phyloP scores from a whole-genome alignment of 495 filamentous ascomycete genomes.

The Paragyromitra xinjiangensis region DNA sequence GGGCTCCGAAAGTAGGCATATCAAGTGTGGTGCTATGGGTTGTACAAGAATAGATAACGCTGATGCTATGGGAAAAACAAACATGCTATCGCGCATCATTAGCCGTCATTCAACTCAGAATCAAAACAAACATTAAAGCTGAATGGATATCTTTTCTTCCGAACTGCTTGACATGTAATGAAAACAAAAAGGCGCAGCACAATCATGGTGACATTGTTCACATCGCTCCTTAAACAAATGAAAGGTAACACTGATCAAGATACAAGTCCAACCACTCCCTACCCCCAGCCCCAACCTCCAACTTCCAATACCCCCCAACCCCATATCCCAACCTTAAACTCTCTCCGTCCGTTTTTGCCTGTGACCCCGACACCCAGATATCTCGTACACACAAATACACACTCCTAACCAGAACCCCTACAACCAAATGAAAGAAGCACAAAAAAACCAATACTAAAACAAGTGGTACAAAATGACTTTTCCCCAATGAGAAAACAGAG shows the following conservation, averaged over 20 bases:
- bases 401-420: conserved; percentile 25
- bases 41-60: too few relatives aligned
- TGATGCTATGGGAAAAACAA: neutral
- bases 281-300: neutral
- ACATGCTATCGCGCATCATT: neutral
- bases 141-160: conserved; percentile 18
- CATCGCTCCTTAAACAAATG: conserved; percentile 8
- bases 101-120: conserved; percentile 17
- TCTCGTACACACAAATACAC: conserved; percentile 42
- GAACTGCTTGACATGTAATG: conserved; percentile 7
- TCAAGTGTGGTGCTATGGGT: too few relatives aligned
- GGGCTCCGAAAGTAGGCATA: too few relatives aligned
- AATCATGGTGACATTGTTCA: conserved; percentile 23
- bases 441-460: conserved; percentile 20
- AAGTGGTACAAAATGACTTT: conserved; percentile 15
- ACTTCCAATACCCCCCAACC: neutral
- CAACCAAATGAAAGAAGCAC: conserved; percentile 34
- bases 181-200: conserved; percentile 23
- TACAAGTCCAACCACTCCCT: conserved; percentile 17
- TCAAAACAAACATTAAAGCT: neutral
- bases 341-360: conserved; percentile 20
- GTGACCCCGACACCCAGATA: conserved; percentile 20
- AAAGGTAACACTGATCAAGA: conserved; percentile 22
- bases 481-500: neutral
- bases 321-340: conserved; percentile 21